Evolutionary conservation across 345 rosid species (phyloP).

Genomic region (Populus pruinosa): DNA sequence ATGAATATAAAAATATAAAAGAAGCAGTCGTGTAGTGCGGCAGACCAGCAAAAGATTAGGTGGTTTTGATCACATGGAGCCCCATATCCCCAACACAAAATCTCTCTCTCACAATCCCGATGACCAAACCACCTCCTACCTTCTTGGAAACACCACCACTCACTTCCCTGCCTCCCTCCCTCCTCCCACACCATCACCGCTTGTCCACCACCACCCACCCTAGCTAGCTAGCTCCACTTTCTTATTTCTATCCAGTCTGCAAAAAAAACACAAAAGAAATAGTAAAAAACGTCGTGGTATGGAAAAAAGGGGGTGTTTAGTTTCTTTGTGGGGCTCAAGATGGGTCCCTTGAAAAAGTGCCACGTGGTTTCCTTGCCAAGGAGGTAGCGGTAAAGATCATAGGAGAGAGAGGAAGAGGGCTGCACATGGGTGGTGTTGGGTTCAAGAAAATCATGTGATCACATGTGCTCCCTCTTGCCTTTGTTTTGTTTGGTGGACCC

Average conservation of each 20-base stretch:
- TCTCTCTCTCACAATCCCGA: slow-evolving; percentile 14
- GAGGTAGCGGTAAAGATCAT: slow-evolving; percentile 7
- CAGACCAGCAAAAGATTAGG: slow-evolving; percentile 22
- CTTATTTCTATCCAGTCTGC: too few relatives aligned
- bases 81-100: slow-evolving; percentile 29
- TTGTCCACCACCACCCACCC: background rate
- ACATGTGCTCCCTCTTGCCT: slow-evolving; percentile 31
- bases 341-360: slow-evolving; percentile 14
- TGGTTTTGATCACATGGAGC: slow-evolving; percentile 26
- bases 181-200: background rate
- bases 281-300: background rate
- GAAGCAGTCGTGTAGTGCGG: background rate
- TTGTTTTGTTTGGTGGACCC: slow-evolving; percentile 2
- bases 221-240: background rate
- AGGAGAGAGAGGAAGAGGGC: slow-evolving; percentile 10
- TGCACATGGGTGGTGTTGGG: slow-evolving; percentile 43
- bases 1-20: background rate
- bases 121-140: slow-evolving; percentile 11
- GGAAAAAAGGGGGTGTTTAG: background rate
- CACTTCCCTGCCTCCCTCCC: background rate
- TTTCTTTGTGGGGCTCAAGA: slow-evolving; percentile 27
- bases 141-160: slow-evolving; percentile 29
- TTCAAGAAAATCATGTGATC: slow-evolving; percentile 50
- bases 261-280: too few relatives aligned
- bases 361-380: slow-evolving; percentile 33